phyloP scores from a whole-genome alignment of 768 basidiomycete species.

The Collybiopsis luxurians region DNA sequence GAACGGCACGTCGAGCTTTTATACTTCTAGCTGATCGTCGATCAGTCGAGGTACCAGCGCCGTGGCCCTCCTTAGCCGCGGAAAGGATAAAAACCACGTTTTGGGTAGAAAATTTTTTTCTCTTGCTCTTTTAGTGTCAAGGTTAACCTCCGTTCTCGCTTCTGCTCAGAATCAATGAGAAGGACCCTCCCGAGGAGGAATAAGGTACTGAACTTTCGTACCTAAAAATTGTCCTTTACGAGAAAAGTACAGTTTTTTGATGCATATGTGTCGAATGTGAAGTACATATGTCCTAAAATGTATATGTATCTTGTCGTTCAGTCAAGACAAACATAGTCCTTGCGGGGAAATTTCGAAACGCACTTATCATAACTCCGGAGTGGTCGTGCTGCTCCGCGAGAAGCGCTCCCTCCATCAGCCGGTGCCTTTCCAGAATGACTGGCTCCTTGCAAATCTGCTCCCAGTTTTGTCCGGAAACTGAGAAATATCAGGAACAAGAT shows the following conservation, averaged over 20 bases:
- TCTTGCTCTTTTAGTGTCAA: neutral
- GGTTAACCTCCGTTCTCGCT: constrained; percentile 1
- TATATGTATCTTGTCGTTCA: neutral
- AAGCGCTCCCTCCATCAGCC: neutral
- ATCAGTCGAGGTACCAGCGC: constrained; percentile 6
- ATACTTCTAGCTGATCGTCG: constrained; percentile 9
- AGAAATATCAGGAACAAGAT: neutral
- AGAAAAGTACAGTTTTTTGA: neutral
- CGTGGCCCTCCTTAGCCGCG: neutral
- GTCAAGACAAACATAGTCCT: neutral
- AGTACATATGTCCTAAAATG: neutral
- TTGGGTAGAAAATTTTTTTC: neutral
- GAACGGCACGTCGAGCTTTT: constrained; percentile 12
- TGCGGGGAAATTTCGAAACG: neutral
- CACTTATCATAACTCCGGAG: neutral
- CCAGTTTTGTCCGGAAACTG: neutral
- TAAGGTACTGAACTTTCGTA: neutral
- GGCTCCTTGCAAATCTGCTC: neutral
- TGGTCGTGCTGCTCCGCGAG: neutral
- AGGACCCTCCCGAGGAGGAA: neutral
- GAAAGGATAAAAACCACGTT: constrained; percentile 4
- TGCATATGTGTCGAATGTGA: neutral
- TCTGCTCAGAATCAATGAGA: neutral
- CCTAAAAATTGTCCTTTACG: neutral
- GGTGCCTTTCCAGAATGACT: neutral